phyloP scores from a whole-genome alignment of 1,139 yeast genomes.

The Yarrowia galli region DNA sequence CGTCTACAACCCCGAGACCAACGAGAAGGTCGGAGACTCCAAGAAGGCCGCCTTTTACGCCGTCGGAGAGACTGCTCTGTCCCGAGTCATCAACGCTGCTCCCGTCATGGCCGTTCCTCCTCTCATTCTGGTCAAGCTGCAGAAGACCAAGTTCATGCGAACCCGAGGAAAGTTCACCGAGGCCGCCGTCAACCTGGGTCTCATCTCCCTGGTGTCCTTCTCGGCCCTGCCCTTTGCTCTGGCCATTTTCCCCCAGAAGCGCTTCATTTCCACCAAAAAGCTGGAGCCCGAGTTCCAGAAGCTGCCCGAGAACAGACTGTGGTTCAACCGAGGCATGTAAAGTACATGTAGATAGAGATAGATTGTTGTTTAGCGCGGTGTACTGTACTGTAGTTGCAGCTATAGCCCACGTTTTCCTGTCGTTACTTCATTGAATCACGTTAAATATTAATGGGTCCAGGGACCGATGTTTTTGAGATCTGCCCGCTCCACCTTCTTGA shows the following conservation, averaged over 20 bases:
- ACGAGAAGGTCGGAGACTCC: slow-evolving; percentile 72
- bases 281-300: slow-evolving; percentile 71
- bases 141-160: slow-evolving; percentile 55
- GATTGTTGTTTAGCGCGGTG: background rate
- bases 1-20: slow-evolving; percentile 68
- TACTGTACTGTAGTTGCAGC: too few species aligned
- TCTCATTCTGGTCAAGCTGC: slow-evolving; percentile 75
- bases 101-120: slow-evolving; percentile 98
- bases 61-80: slow-evolving; percentile 95
- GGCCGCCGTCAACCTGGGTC: slow-evolving; percentile 76
- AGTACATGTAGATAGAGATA: slow-evolving; percentile 23
- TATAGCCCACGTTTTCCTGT: too few species aligned
- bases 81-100: slow-evolving; percentile 93
- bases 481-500: slow-evolving; percentile 19
- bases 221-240: slow-evolving; percentile 92
- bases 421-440: too few species aligned
- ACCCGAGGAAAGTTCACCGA: slow-evolving; percentile 62
- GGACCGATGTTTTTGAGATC: slow-evolving; percentile 33
- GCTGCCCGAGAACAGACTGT: slow-evolving; percentile 70
- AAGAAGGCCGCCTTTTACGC: slow-evolving; percentile 88
- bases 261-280: slow-evolving; percentile 61
- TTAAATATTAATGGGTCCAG: slow-evolving; percentile 25
- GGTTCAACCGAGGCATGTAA: slow-evolving; percentile 92
- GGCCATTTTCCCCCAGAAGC: slow-evolving; percentile 92
- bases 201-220: slow-evolving; percentile 84